Conservation (phyloP, 2,329 filamentous ascomycete genomes). For the Leptographium lundbergii region DNA sequence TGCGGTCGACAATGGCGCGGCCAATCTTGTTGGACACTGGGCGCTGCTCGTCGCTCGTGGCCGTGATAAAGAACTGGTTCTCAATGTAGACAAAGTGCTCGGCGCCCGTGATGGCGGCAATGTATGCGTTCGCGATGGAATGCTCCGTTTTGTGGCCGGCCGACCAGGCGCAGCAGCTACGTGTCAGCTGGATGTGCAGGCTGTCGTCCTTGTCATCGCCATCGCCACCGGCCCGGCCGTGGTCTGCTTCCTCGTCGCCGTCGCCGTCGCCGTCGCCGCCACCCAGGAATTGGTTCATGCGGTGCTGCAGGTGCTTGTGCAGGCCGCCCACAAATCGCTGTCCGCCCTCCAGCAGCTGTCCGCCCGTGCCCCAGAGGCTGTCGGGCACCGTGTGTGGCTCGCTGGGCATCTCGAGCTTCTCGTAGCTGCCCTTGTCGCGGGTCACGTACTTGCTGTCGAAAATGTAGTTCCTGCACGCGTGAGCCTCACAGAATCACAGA, state of each 20-base stretch:
- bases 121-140: slow-evolving; percentile 79
- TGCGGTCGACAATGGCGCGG: slow-evolving; percentile 64
- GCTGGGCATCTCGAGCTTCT: slow-evolving; percentile 24
- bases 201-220: slow-evolving; percentile 14
- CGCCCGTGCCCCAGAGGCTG: slow-evolving; percentile 9
- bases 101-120: slow-evolving; percentile 54
- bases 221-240: slow-evolving; percentile 10
- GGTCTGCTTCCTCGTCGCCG: slow-evolving; percentile 14
- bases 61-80: slow-evolving; percentile 84
- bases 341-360: slow-evolving; percentile 14
- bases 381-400: slow-evolving; percentile 9
- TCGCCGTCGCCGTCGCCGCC: slow-evolving; percentile 17
- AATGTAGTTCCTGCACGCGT: slow-evolving; percentile 58
- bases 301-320: slow-evolving; percentile 22
- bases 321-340: slow-evolving; percentile 18
- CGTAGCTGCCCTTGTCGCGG: slow-evolving; percentile 32
- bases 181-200: slow-evolving; percentile 35
- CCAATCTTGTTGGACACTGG: slow-evolving; percentile 71
- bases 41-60: slow-evolving; percentile 55
- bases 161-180: slow-evolving; percentile 40
- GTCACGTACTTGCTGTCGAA: slow-evolving; percentile 64
- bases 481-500: background rate
- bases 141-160: slow-evolving; percentile 45
- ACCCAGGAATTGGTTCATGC: slow-evolving; percentile 25
- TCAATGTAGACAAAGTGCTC: slow-evolving; percentile 70